Evolutionary conservation across 2,329 filamentous ascomycete genomes (phyloP).

Genomic region (Nemania abortiva): DNA sequence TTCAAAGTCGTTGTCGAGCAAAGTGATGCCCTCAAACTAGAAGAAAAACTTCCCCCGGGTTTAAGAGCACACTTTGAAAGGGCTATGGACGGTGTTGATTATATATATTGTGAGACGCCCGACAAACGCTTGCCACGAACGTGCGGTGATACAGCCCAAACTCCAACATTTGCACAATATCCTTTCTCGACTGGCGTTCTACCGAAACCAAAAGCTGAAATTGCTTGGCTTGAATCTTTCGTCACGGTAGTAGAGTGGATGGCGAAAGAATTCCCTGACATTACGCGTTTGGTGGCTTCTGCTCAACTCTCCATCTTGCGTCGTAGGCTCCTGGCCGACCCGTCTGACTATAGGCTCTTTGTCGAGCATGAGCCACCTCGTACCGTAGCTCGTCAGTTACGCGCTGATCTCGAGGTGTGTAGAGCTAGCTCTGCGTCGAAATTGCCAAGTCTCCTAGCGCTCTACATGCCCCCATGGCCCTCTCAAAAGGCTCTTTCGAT

Average conservation of each 20-base stretch:
- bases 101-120: constrained; percentile 18
- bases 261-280: constrained; percentile 23
- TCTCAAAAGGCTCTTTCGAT: constrained; percentile 12
- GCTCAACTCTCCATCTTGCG: too few relatives aligned
- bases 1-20: constrained; percentile 19
- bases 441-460: constrained; percentile 29
- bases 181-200: constrained; percentile 8
- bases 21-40: background rate
- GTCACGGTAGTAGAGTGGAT: constrained; percentile 25
- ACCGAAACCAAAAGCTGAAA: constrained; percentile 26
- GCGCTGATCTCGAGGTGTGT: constrained; percentile 19
- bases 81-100: constrained; percentile 20
- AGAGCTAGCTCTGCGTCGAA: background rate
- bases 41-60: background rate
- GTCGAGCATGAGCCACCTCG: constrained; percentile 26
- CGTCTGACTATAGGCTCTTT: constrained; percentile 18
- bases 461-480: constrained; percentile 32
- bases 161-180: constrained; percentile 20
- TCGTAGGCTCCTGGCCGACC: too few relatives aligned
- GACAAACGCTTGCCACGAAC: constrained; percentile 18
- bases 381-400: constrained; percentile 24
- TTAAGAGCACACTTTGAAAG: constrained; percentile 14
- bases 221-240: constrained; percentile 33
- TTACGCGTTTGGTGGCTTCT: constrained; percentile 18
- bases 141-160: background rate